These are phyloP conservation scores for Xylaria nigripes DNA, from an alignment of 495 filamentous ascomycete genomes.

Conservation along the genomic window DNA sequence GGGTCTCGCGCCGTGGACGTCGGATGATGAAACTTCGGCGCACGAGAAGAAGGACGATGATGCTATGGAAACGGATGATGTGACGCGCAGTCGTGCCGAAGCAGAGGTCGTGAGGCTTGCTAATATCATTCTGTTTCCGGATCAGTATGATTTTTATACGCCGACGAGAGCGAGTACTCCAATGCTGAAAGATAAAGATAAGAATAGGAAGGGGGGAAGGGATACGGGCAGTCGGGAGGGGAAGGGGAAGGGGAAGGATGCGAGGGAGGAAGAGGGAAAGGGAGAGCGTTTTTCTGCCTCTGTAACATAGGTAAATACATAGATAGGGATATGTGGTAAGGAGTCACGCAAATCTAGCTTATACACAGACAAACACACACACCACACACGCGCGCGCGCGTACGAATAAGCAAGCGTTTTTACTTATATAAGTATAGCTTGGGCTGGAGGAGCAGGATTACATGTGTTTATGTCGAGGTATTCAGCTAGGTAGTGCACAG, in stretches of 20 bases:
- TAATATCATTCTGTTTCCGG: constrained; percentile 45
- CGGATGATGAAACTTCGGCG: constrained; percentile 14
- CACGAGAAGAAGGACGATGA: constrained; percentile 15
- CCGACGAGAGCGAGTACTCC: constrained; percentile 27
- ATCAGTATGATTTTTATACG: constrained; percentile 45
- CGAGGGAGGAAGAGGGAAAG: not conserved
- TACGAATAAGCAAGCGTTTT: too few relatives aligned
- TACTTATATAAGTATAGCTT: too few relatives aligned
- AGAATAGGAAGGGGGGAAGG: not conserved
- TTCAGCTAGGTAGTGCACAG: too few relatives aligned
- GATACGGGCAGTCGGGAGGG: not conserved
- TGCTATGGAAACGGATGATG: constrained; percentile 15
- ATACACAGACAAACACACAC: too few relatives aligned
- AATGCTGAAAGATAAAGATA: constrained; percentile 12
- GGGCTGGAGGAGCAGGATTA: too few relatives aligned
- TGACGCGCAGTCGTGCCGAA: constrained; percentile 24
- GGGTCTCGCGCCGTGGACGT: constrained; percentile 40
- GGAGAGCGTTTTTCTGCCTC: too few relatives aligned
- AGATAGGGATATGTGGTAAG: not conserved
- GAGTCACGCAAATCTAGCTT: too few relatives aligned
- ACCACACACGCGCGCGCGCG: too few relatives aligned
- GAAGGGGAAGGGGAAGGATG: constrained; percentile 16
- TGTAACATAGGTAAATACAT: too few relatives aligned
- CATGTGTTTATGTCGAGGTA: too few relatives aligned
- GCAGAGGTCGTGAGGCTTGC: constrained; percentile 41